Conservation (phyloP, 169 alveolate genomes). For the Amoebophrya sp. region DNA sequence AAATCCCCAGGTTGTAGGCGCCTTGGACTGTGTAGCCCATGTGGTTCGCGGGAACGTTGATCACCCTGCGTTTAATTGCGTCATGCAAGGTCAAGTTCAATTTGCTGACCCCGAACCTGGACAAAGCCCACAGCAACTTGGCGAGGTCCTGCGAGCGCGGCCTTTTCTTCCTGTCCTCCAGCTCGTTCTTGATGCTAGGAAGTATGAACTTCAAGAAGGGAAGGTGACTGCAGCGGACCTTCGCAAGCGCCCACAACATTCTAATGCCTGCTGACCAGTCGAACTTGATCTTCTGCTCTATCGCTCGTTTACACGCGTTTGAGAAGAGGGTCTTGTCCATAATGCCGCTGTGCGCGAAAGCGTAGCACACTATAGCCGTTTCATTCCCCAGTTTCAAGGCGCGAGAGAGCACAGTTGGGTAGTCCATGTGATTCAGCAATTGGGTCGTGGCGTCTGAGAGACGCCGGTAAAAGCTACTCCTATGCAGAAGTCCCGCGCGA, state of each 20-base stretch:
- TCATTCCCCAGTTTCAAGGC: not conserved
- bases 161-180: not conserved
- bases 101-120: not conserved
- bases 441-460: not conserved
- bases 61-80: not conserved
- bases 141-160: not conserved
- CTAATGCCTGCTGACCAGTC: not conserved
- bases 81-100: not conserved
- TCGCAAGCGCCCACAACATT: not conserved
- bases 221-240: not conserved
- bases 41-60: not conserved
- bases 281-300: not conserved
- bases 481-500: no score
- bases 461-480: no score
- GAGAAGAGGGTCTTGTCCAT: not conserved
- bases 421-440: not conserved
- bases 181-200: not conserved
- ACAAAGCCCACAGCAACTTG: not conserved
- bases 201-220: not conserved
- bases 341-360: not conserved
- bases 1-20: not conserved
- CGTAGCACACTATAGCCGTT: not conserved
- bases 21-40: not conserved
- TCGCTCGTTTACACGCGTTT: not conserved
- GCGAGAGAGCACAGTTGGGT: no score